Evolutionary conservation across 163 green algal genomes (phyloP).

Genomic region (Scenedesmus sp.): DNA sequence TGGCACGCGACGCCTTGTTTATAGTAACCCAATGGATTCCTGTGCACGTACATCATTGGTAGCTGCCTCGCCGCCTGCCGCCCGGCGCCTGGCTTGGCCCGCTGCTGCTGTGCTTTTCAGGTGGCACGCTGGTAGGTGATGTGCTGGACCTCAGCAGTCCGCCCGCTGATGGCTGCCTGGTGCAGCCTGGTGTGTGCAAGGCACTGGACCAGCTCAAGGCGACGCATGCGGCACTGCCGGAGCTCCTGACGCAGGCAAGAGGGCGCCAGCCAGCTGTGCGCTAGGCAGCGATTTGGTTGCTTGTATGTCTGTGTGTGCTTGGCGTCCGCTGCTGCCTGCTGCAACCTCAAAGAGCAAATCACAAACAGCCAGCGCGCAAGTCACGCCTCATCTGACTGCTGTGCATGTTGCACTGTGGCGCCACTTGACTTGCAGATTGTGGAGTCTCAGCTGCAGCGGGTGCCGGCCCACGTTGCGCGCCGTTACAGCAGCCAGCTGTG

Average conservation of each 20-base stretch:
- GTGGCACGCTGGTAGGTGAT: slow-evolving; percentile 66
- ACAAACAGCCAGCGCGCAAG: too few species aligned
- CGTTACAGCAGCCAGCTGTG: slow-evolving; percentile 72
- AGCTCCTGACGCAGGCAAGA: slow-evolving; percentile 61
- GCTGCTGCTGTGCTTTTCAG: neutral
- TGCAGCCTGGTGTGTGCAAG: slow-evolving; percentile 74
- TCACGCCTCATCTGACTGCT: too few species aligned
- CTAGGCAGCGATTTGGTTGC: too few species aligned
- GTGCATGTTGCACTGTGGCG: neutral
- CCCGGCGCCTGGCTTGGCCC: neutral
- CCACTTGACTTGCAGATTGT: slow-evolving; percentile 63
- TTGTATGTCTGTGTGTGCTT: too few species aligned
- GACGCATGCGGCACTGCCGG: slow-evolving; percentile 58
- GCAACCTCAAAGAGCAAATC: too few species aligned
- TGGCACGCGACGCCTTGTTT: too few species aligned
- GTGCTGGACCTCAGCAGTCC: slow-evolving; percentile 71
- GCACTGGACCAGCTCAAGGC: slow-evolving; percentile 85
- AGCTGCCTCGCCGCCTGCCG: neutral
- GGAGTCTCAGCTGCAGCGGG: slow-evolving; percentile 76
- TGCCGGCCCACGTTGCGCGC: slow-evolving; percentile 70
- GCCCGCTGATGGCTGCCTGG: slow-evolving; percentile 61
- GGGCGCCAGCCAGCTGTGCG: neutral
- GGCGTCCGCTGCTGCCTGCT: too few species aligned
- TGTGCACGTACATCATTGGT: neutral
- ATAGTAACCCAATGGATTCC: too few species aligned